Base-by-base conservation (phyloP, 2,329 filamentous ascomycete genomes). In the Myriosclerotinia curreyana region DNA sequence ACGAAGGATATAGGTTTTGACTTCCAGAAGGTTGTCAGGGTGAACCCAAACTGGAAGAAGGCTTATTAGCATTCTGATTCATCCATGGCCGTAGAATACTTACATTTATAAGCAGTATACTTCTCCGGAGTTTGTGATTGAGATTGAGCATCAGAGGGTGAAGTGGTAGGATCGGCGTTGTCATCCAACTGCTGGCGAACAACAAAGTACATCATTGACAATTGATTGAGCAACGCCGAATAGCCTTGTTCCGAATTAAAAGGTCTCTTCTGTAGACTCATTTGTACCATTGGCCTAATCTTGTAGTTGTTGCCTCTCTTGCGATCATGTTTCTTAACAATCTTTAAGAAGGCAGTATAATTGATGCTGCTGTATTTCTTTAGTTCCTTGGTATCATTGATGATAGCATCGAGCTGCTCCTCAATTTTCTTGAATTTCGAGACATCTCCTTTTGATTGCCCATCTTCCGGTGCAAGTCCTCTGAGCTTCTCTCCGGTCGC, bases 261-360 rank as follows among this genome's bases (percentile, higher is more conserved):
- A 15, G 94, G 92, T 66, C 93, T 83, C 69, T 92, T 86, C n/a
- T 91, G 86, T 72, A 99, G 79, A 72, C 91, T 90, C 72, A 96
- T 89, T 78, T 96, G 91, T 78, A 98, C 87, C 80, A 98, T 87
- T 36, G 95, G 93, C 31, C 92, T 87, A 70, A 98, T 90, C 75
- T 89, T 91, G 80, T 98, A 98, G 61, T 87, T 84, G 69, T 87
- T 83, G 64, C 93, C 93, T 69, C 94, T 85, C 79, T 94, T 96
- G 70, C 95, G 90, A 78, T 99, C 95, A 78, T 99, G 95, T 80
- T 99, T 99, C 86, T 99, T 99, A 64, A 92, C 92, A 55, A 96
- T 96, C 82, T 99, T 99, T 74, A 97, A 84, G 78, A 98, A 96
- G 55, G 92, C 95, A 7, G 95, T 96, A 77, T 97, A 99, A 79